phyloP scores from a whole-genome alignment of 116 monocot genomes.

The Thalassia testudinum region DNA sequence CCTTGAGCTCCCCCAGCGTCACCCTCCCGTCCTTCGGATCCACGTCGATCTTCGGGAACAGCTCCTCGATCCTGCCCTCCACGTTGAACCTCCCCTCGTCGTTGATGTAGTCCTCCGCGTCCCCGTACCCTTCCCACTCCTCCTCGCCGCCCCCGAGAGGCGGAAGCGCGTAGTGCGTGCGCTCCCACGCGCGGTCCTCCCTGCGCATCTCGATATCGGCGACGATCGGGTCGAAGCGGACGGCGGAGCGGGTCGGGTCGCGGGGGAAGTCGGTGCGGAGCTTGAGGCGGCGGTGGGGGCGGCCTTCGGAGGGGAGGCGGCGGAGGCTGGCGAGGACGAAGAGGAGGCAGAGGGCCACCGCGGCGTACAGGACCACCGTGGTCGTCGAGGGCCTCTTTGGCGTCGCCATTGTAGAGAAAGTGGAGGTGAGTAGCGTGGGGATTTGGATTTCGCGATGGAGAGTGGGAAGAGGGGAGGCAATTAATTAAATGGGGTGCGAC shows the following conservation, averaged over 20 bases:
- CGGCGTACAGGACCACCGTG: conserved; percentile 9
- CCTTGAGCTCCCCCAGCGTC: conserved; percentile 33
- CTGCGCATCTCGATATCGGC: conserved; percentile 41
- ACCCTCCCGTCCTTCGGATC: conserved; percentile 37
- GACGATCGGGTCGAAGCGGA: conserved; percentile 68
- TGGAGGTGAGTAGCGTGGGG: too few relatives aligned
- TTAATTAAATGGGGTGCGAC: too few relatives aligned
- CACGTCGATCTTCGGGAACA: conserved; percentile 68
- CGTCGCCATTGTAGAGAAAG: too few relatives aligned
- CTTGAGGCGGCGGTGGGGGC: conserved; percentile 38
- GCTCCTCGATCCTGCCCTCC: conserved; percentile 24
- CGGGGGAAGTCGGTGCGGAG: conserved; percentile 21
- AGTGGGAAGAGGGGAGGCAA: too few relatives aligned
- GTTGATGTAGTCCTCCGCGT: conserved; percentile 79
- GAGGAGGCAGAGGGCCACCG: conserved; percentile 30
- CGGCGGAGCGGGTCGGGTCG: background rate
- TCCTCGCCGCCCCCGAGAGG: conserved; percentile 42
- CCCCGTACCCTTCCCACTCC: conserved; percentile 63
- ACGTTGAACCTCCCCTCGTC: conserved; percentile 60
- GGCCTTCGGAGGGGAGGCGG: conserved; percentile 4
- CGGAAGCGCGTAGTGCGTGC: conserved; percentile 15
- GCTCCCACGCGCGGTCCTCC: conserved; percentile 70
- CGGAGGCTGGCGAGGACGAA: conserved; percentile 10
- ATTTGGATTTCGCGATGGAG: too few relatives aligned
- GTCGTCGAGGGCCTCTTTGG: conserved; percentile 9